Percentiles rank a stretch among this genome's conserved stretches.
Evolutionary conservation across 176 grass and related monocot genomes (phyloP).

Genomic region (Ensete ventricosum): DNA sequence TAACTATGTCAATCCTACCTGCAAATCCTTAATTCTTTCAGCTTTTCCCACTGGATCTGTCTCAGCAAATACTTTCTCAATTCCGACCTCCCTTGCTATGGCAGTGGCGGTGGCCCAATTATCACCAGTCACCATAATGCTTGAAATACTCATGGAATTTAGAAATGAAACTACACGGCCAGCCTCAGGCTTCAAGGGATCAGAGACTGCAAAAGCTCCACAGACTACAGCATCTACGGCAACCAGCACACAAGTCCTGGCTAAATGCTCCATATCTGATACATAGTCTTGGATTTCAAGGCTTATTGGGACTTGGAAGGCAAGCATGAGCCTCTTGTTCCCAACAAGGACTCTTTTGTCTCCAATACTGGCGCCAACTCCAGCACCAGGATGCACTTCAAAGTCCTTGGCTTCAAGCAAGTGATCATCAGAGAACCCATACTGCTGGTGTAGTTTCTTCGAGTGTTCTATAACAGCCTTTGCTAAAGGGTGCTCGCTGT

Average conservation of each 20-base stretch:
- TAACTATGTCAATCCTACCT: slow-evolving; percentile 31
- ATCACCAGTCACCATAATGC: slow-evolving; percentile 96
- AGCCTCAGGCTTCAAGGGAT: slow-evolving; percentile 91
- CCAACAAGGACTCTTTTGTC: slow-evolving; percentile 71
- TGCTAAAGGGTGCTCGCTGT: slow-evolving; percentile 93
- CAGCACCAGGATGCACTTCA: slow-evolving; percentile 77
- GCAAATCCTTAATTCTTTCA: slow-evolving; percentile 85
- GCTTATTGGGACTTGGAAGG: slow-evolving; percentile 45
- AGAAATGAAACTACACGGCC: slow-evolving; percentile 58
- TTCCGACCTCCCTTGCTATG: slow-evolving; percentile 87
- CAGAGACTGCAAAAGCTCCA: slow-evolving; percentile 75
- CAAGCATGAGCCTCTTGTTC: slow-evolving; percentile 84
- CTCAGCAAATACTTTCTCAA: slow-evolving; percentile 62
- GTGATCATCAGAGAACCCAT: slow-evolving; percentile 47
- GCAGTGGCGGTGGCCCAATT: slow-evolving; percentile 88
- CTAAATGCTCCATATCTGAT: slow-evolving; percentile 55
- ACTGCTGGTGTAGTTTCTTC: slow-evolving; percentile 71
- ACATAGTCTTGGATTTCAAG: slow-evolving; percentile 56
- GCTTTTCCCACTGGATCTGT: slow-evolving; percentile 85
- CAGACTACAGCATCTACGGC: slow-evolving; percentile 55
- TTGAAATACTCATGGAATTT: slow-evolving; percentile 72
- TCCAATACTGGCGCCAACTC: slow-evolving; percentile 66
- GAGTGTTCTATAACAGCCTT: slow-evolving; percentile 76
- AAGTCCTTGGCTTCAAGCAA: slow-evolving; percentile 68
- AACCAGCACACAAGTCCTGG: slow-evolving; percentile 87